phyloP scores from a whole-genome alignment of 148 eudicot genomes.

The Chenopodium suecicum region DNA sequence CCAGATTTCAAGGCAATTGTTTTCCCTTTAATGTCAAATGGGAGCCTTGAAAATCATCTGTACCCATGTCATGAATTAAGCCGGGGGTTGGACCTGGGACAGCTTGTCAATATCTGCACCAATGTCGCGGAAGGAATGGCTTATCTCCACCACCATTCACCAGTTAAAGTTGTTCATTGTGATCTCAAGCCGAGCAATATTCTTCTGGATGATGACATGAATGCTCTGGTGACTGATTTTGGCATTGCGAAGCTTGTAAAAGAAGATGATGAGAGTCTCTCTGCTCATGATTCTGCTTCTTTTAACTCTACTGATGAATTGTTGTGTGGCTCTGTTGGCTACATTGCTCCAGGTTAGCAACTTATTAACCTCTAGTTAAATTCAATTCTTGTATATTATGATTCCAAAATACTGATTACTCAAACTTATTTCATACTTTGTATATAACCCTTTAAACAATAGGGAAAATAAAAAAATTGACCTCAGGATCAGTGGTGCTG shows the following conservation, averaged over 20 bases:
- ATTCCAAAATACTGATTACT: too few relatives aligned
- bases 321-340: constrained; percentile 80
- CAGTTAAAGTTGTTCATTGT: constrained; percentile 70
- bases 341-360: constrained; percentile 76
- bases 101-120: constrained; percentile 61
- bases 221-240: constrained; percentile 72
- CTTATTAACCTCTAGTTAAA: background rate
- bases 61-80: constrained; percentile 49
- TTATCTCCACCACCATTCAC: constrained; percentile 77
- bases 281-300: constrained; percentile 36
- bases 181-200: constrained; percentile 92
- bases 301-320: constrained; percentile 61
- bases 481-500: background rate
- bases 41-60: constrained; percentile 74
- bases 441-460: too few relatives aligned
- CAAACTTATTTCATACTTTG: too few relatives aligned
- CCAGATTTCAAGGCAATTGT: constrained; percentile 86
- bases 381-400: too few relatives aligned
- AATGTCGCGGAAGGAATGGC: constrained; percentile 80
- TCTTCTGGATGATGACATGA: constrained; percentile 78
- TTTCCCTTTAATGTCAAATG: constrained; percentile 74
- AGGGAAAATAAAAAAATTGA: too few relatives aligned
- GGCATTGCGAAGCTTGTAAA: constrained; percentile 67
- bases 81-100: constrained; percentile 52
- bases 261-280: constrained; percentile 37